Percentiles rank a stretch among this genome's conserved stretches.
Evolutionary conservation across 176 grass and related monocot species (phyloP).

Genomic region (Olyra latifolia): DNA sequence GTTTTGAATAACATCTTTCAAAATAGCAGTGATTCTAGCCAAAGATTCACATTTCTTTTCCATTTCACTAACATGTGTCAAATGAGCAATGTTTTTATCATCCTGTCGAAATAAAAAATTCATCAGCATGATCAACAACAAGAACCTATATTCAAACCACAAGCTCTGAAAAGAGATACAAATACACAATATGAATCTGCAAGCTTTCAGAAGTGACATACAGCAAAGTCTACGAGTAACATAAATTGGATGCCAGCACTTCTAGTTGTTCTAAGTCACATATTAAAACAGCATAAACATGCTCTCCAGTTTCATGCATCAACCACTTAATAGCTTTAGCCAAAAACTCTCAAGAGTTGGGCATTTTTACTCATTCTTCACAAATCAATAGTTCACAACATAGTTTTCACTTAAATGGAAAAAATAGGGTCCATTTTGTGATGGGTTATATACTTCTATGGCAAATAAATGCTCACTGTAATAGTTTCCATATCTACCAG

Average conservation of each 20-base stretch:
- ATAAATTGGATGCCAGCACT: not conserved
- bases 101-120: conserved; percentile 53
- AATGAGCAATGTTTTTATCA: conserved; percentile 97
- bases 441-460: not conserved
- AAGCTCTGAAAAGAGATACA: not conserved
- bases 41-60: conserved; percentile 97
- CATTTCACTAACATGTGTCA: conserved; percentile 99
- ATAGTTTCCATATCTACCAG: not conserved
- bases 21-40: conserved; percentile 91
- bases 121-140: conserved; percentile 21
- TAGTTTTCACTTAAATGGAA: not conserved
- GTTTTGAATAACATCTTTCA: conserved; percentile 99
- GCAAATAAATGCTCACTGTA: not conserved
- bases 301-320: not conserved
- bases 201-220: conserved; percentile 17
- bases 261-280: not conserved
- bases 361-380: not conserved
- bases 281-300: not conserved
- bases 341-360: not conserved
- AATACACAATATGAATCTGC: not conserved
- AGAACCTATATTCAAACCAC: conserved; percentile 1
- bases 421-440: not conserved
- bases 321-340: not conserved
- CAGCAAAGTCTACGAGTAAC: not conserved
- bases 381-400: not conserved